phyloP scores from a whole-genome alignment of 164 flowering plant species.

The Aristolochia fimbriata region DNA sequence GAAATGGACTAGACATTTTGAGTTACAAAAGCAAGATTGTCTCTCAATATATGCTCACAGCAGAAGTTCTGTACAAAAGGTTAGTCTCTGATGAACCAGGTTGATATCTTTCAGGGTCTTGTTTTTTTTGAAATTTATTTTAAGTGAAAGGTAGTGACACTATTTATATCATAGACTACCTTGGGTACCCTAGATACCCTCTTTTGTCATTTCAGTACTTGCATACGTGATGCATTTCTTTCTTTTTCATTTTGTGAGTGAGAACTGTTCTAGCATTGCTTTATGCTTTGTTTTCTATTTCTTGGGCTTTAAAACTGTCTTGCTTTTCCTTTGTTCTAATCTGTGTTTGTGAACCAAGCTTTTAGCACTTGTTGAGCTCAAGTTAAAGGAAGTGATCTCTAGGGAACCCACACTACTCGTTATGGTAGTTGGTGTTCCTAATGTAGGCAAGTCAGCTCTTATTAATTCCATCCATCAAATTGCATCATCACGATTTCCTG shows the following conservation, averaged over 20 bases:
- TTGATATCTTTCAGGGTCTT: neutral
- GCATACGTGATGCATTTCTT: neutral
- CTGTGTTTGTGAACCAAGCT: slow-evolving; percentile 38
- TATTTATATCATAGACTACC: too few relatives aligned
- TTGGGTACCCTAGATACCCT: too few relatives aligned
- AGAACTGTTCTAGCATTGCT: neutral
- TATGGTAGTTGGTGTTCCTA: slow-evolving; percentile 96
- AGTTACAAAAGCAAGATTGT: slow-evolving; percentile 52
- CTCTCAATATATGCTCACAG: slow-evolving; percentile 71
- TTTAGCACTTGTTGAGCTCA: slow-evolving; percentile 72
- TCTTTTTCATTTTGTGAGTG: neutral
- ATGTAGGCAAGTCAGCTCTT: slow-evolving; percentile 91
- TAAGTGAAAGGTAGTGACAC: too few relatives aligned
- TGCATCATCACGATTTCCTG: slow-evolving; percentile 71
- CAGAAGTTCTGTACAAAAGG: slow-evolving; percentile 72
- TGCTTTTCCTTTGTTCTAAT: slow-evolving; percentile 6
- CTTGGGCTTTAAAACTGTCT: neutral
- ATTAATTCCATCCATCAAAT: slow-evolving; percentile 83
- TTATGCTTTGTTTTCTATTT: neutral
- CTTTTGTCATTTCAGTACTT: too few relatives aligned
- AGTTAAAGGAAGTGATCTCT: slow-evolving; percentile 71
- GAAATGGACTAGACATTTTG: slow-evolving; percentile 74
- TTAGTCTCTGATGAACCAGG: slow-evolving; percentile 15
- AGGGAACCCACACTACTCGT: slow-evolving; percentile 96
- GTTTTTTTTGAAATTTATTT: too few relatives aligned